Base-by-base conservation (phyloP, 1,139 yeast genomes). In the Petasospora fabianii region DNA sequence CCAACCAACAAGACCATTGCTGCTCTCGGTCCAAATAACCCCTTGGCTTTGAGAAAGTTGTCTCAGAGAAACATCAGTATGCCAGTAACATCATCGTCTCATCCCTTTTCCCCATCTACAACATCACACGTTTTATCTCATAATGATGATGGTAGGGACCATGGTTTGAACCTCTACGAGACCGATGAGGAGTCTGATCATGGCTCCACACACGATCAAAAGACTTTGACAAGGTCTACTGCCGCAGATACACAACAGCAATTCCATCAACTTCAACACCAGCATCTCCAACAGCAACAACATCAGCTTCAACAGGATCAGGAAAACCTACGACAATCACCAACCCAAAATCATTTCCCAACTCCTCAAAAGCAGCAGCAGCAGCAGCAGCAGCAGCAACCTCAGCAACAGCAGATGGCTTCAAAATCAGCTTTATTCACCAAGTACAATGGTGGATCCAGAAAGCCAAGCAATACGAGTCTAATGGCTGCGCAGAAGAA, bases 61-160 rank as follows among this genome's bases (percentile, higher is more conserved):
- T 38, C 52, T 0, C 55, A 52, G 14, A 41, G 58, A 39, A 52
- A 51, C 29, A 30, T 51, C 21, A 52, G 56, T 20, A 51, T 52
- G 54, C 58, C 58, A 3, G 42, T 52, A 6, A 32, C 51, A n/a
- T 33, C 52, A 2, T 27, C 32, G 2, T 17, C 41, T 18, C 46
- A 36, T 17, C 39, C 42, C 4, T 42, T 41, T 24, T 37, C 47
- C 0, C 46, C 52, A n/a, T 24, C 46, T 4, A 36, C 24, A 4
- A 38, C 42, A 4, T 38, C 50, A 6, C 36, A 42, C 17, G 38
- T 41, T 6, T 27, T 29, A 1, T 10, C 35, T 6, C 21, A 36
- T 3, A 42, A 32, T 28, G 48, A 47, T 10, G 50, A 48, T 0
- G 27, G 41, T 1, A 43, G 38, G 19, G 47, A 44, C 5, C 45